A percentile compares a stretch with the other conserved stretches of the same genome.
phyloP scores from a whole-genome alignment of 2,329 filamentous ascomycete genomes.

The Aureobasidium sp. region DNA sequence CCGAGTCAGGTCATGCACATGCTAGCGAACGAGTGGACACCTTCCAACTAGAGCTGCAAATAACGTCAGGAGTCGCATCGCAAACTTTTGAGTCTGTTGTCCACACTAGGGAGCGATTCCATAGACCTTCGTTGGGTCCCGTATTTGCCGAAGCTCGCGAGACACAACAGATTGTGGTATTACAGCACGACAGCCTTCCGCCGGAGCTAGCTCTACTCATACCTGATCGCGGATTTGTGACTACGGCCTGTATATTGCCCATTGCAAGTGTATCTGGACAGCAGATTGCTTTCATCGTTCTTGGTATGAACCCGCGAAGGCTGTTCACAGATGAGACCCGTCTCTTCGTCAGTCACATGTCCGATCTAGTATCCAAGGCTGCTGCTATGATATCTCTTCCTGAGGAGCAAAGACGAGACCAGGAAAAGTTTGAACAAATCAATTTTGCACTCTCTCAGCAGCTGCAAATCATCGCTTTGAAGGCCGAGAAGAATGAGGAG shows the following conservation, averaged over 20 bases:
- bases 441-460: conserved; percentile 34
- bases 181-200: conserved; percentile 12
- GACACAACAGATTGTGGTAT: conserved; percentile 12
- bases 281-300: conserved; percentile 34
- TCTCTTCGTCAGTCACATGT: conserved; percentile 31
- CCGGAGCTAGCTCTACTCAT: conserved; percentile 10
- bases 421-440: conserved; percentile 30
- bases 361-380: conserved; percentile 33
- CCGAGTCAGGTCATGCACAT: conserved; percentile 1
- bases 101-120: conserved; percentile 15
- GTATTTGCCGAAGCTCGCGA: conserved; percentile 14
- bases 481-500: conserved; percentile 31
- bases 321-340: conserved; percentile 34
- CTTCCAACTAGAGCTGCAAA: conserved; percentile 18
- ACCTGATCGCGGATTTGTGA: conserved; percentile 12
- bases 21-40: not conserved
- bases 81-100: not conserved
- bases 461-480: conserved; percentile 26
- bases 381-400: conserved; percentile 30
- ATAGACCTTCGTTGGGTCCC: not conserved
- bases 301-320: conserved; percentile 34
- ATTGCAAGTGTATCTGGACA: conserved; percentile 27
- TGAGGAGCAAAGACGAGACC: conserved; percentile 19
- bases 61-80: conserved; percentile 3
- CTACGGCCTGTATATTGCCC: conserved; percentile 16